Evolutionary conservation across 345 rosid genomes (phyloP).

Genomic region (Hibiscus mutabilis): DNA sequence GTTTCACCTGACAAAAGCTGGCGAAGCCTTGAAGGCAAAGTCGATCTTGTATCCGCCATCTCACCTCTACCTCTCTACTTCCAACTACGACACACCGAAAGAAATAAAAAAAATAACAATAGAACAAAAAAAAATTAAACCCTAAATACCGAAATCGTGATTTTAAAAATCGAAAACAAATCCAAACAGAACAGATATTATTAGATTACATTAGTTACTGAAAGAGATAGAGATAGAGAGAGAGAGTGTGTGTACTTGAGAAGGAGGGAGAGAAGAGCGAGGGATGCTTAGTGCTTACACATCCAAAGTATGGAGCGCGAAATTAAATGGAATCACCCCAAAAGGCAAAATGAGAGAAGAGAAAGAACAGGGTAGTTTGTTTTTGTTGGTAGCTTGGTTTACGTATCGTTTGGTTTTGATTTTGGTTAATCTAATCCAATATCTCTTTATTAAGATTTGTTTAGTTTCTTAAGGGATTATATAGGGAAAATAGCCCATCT

Average conservation of each 20-base stretch:
- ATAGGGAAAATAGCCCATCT: neutral
- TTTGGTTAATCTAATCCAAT: neutral
- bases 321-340: neutral
- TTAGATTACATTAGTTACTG: neutral
- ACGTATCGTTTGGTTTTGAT: neutral
- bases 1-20: conserved; percentile 88
- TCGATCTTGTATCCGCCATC: conserved; percentile 81
- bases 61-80: conserved; percentile 30
- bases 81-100: conserved; percentile 18
- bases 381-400: neutral
- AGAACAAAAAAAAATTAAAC: neutral
- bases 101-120: neutral
- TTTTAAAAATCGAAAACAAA: neutral
- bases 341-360: conserved; percentile 3
- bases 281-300: conserved; percentile 23
- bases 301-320: conserved; percentile 26
- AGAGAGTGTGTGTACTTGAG: no score
- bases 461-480: neutral
- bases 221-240: neutral
- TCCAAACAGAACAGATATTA: conserved; percentile 25
- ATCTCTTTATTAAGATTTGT: neutral
- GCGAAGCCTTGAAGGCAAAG: conserved; percentile 84
- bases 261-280: conserved; percentile 20
- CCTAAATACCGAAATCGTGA: conserved; percentile 10
- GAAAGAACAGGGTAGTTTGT: conserved; percentile 2